phyloP scores from a whole-genome alignment of 2,329 filamentous ascomycete genomes.

The Zymoseptoria brevis region DNA sequence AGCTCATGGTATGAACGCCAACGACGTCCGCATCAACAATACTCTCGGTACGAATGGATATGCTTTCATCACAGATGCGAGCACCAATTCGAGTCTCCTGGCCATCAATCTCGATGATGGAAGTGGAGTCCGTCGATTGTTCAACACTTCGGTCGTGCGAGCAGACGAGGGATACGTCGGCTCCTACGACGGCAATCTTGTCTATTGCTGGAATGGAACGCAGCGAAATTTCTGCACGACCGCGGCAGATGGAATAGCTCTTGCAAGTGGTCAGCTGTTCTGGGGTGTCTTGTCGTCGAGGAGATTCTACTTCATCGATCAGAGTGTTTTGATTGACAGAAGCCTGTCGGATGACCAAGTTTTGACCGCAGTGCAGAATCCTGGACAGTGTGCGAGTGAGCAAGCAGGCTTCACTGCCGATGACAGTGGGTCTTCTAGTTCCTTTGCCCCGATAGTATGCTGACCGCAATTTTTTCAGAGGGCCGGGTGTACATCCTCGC shows the following conservation, averaged over 20 bases:
- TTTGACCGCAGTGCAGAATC: conserved; percentile 31
- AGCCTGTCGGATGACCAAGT: conserved; percentile 30
- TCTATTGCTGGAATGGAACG: conserved; percentile 24
- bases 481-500: conserved; percentile 37
- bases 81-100: conserved; percentile 32
- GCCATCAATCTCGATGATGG: conserved; percentile 34
- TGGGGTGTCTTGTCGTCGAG: conserved; percentile 37
- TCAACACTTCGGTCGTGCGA: conserved; percentile 32
- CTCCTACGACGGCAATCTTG: conserved; percentile 27
- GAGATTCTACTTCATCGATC: conserved; percentile 36
- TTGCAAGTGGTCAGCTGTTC: conserved; percentile 36
- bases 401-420: conserved; percentile 39
- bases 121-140: conserved; percentile 30
- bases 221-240: conserved; percentile 16
- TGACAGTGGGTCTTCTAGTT: conserved; percentile 27
- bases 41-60: conserved; percentile 34
- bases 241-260: conserved; percentile 28
- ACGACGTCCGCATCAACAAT: conserved; percentile 39
- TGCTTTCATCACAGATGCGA: conserved; percentile 38
- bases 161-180: conserved; percentile 36
- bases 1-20: conserved; percentile 33
- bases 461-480: background rate
- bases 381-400: conserved; percentile 34
- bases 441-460: no score
- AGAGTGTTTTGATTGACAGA: conserved; percentile 28